Percentiles rank a stretch among this genome's conserved stretches.
phyloP scores from a whole-genome alignment of 768 basidiomycete species.

The Floccularia luteovirens region DNA sequence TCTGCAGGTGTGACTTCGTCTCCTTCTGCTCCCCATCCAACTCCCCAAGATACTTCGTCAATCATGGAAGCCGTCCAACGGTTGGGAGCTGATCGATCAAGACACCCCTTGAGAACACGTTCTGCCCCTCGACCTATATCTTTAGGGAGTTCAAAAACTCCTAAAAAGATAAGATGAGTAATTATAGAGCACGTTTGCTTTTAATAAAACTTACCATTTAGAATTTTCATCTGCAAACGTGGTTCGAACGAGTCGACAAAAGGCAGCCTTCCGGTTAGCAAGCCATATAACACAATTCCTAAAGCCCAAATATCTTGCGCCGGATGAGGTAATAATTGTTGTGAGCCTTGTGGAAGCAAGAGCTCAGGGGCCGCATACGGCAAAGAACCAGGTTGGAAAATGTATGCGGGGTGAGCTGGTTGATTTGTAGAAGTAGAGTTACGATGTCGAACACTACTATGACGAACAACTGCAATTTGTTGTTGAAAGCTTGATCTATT shows the following conservation, averaged over 20 bases:
- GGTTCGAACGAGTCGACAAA: slow-evolving; percentile 90
- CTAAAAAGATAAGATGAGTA: slow-evolving; percentile 24
- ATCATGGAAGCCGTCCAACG: slow-evolving; percentile 83
- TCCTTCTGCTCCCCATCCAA: slow-evolving; percentile 61
- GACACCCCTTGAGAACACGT: slow-evolving; percentile 71
- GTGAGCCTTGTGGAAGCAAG: slow-evolving; percentile 48
- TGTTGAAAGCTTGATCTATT: slow-evolving; percentile 14
- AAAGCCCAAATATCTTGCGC: slow-evolving; percentile 96
- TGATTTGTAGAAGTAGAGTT: slow-evolving; percentile 30
- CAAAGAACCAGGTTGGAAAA: slow-evolving; percentile 72
- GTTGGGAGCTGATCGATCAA: slow-evolving; percentile 50
- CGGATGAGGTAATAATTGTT: slow-evolving; percentile 40
- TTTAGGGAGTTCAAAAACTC: slow-evolving; percentile 51
- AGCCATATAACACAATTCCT: slow-evolving; percentile 81
- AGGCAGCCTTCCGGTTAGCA: slow-evolving; percentile 81
- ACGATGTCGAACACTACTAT: slow-evolving; percentile 42
- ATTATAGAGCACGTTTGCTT: slow-evolving; percentile 6
- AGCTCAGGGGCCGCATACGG: slow-evolving; percentile 91
- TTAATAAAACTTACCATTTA: slow-evolving; percentile 49
- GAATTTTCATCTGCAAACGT: slow-evolving; percentile 84
- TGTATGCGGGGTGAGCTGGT: slow-evolving; percentile 13
- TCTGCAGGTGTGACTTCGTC: slow-evolving; percentile 29
- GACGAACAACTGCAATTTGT: slow-evolving; percentile 27
- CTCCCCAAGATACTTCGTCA: slow-evolving; percentile 73
- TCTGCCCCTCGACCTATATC: slow-evolving; percentile 55